phyloP scores from a whole-genome alignment of 2,329 filamentous ascomycete genomes.

The Amylocarpus encephaloides region DNA sequence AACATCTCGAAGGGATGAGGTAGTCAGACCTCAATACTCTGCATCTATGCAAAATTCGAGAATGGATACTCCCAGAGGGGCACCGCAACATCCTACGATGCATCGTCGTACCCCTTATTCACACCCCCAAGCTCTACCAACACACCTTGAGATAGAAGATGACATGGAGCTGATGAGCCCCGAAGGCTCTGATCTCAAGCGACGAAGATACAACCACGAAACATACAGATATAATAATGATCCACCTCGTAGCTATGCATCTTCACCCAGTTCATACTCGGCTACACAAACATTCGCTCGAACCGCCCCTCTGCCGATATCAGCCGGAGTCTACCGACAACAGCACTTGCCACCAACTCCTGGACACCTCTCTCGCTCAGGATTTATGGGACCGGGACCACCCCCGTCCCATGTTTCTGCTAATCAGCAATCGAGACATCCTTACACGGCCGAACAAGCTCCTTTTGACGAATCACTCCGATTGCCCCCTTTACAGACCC shows the following conservation, averaged over 20 bases:
- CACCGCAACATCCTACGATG: conserved; percentile 16
- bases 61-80: conserved; percentile 33
- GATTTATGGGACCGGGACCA: conserved; percentile 31
- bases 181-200: conserved; percentile 52
- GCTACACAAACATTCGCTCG: conserved; percentile 21
- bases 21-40: conserved; percentile 19
- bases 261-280: conserved; percentile 33
- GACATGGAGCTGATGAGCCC: conserved; percentile 36
- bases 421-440: conserved; percentile 20
- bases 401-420: conserved; percentile 25
- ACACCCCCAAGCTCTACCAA: conserved; percentile 24
- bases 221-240: conserved; percentile 47
- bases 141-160: conserved; percentile 31
- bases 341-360: conserved; percentile 29
- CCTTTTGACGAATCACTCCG: conserved; percentile 31
- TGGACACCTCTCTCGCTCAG: conserved; percentile 16
- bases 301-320: conserved; percentile 25
- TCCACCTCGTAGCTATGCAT: conserved; percentile 36
- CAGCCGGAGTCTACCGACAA: conserved; percentile 34
- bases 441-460: conserved; percentile 21
- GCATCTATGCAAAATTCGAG: conserved; percentile 21
- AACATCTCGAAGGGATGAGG: conserved; percentile 15
- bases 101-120: conserved; percentile 21
- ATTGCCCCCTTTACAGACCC: conserved; percentile 31
- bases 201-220: conserved; percentile 51